Evolutionary conservation across 192 early-diverging fungal genomes (phyloP), one percentile per base, ranked within the genome.

Genomic region (Endogone sp.): DNA sequence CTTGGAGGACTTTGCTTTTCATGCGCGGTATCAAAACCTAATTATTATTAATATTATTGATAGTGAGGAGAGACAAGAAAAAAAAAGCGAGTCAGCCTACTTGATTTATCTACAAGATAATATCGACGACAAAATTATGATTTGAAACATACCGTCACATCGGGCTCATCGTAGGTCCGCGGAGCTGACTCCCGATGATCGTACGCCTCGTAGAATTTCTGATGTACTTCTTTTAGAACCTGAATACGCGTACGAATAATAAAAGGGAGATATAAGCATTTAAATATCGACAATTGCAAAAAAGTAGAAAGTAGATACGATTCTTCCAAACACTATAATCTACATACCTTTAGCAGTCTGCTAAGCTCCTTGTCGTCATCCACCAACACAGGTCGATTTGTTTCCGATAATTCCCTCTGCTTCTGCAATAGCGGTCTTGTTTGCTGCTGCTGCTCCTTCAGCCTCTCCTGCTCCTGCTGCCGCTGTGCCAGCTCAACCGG

Each of bases 221-320:
- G 56, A 77, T 96, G 95, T 9, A 96, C 79, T 11, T 80, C 56
- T 29, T 78, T 70, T 11, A 98, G 83, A 62, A 91, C 77, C 78
- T 84, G 65, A 4, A 26, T 25, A 22, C 10, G 25, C 64, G 56
- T 3, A 30, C n/a, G 23, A 37, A 29, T 8, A 70, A 62, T 16
- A 21, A 57, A 49, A 29, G 2, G 58, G 20, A 29, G 9, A 32
- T 56, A n/a, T n/a, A n/a, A n/a, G n/a, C 22, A 11, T 62, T 62
- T 54, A 49, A 16, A 6, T 11, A 49, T 11, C 37, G 9, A 49
- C 37, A 49, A 6, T 6, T 16, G 37, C 16, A 71, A 13, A 20
- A 4, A 11, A 59, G 28, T 23, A 13, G 56, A 26, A 11, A n/a
- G 22, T 24, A 6, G 21, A 55, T 32, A 2, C 20, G n/a, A 29